phyloP scores from a whole-genome alignment of 306 rosid genomes.

The Gastrolobium villosum region DNA sequence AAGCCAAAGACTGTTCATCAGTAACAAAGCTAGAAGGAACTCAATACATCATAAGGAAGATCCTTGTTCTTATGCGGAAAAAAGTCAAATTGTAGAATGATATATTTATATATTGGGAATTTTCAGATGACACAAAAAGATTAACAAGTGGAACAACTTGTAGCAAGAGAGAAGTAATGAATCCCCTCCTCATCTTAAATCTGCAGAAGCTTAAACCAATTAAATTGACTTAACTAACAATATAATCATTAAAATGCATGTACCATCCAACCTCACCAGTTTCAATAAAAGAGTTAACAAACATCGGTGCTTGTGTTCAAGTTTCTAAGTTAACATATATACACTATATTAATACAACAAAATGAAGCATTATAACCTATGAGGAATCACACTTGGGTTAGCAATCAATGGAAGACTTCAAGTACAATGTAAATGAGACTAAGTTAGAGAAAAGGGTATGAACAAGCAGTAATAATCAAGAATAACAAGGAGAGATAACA shows the following conservation, averaged over 20 bases:
- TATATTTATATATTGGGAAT: slow-evolving; percentile 1
- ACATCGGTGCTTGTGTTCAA: not conserved
- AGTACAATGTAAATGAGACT: not conserved
- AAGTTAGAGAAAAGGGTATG: not conserved
- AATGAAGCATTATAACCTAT: not conserved
- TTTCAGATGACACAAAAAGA: not conserved
- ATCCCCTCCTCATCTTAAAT: slow-evolving; percentile 1
- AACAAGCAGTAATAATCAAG: slow-evolving; percentile 5
- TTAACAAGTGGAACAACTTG: not conserved
- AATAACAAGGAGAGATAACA: not conserved
- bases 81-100: not conserved
- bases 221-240: not conserved
- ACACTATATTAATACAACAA: not conserved
- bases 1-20: slow-evolving; percentile 22
- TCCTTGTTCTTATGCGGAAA: not conserved
- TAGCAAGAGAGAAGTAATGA: not conserved
- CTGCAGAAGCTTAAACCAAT: slow-evolving; percentile 8
- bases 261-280: not conserved
- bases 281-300: not conserved
- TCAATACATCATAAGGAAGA: not conserved
- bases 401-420: not conserved
- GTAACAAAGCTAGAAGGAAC: slow-evolving; percentile 41
- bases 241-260: slow-evolving; percentile 4
- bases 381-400: not conserved
- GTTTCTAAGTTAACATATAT: not conserved